Percentiles rank a stretch among this genome's conserved stretches.
These are phyloP conservation scores for Geotrichum candidum DNA, from an alignment of 1,139 yeast species.

Conservation along the genomic window DNA sequence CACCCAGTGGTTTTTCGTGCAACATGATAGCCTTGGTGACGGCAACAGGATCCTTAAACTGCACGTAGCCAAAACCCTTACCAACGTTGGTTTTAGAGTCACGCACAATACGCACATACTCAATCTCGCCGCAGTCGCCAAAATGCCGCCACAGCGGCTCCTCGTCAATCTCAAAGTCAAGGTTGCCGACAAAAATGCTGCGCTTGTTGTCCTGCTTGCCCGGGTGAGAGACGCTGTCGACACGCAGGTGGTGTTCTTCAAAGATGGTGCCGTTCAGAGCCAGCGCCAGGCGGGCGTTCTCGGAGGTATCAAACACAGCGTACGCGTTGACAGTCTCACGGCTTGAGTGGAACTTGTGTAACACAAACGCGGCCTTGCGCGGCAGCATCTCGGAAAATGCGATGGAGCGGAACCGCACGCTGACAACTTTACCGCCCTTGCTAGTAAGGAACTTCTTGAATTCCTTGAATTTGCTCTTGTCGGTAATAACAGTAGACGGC, in stretches of 20 bases:
- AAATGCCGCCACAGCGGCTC: conserved; percentile 86
- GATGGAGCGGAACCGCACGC: conserved; percentile 86
- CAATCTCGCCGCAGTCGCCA: conserved; percentile 61
- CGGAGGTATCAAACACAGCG: conserved; percentile 59
- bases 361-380: conserved; percentile 83
- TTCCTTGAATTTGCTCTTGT: conserved; percentile 53
- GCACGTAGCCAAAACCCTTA: conserved; percentile 95
- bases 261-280: conserved; percentile 63
- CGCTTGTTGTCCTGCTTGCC: conserved; percentile 76
- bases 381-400: conserved; percentile 86
- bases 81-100: conserved; percentile 93
- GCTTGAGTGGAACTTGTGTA: conserved; percentile 68
- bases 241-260: conserved; percentile 71
- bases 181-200: conserved; percentile 86
- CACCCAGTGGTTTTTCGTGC: conserved; percentile 60
- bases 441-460: conserved; percentile 55
- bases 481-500: conserved; percentile 48
- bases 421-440: conserved; percentile 53
- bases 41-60: conserved; percentile 72
- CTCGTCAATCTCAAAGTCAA: conserved; percentile 88
- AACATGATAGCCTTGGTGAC: conserved; percentile 79
- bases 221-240: conserved; percentile 90
- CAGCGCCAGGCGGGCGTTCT: conserved; percentile 49
- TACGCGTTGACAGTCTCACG: conserved; percentile 86
- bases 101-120: conserved; percentile 82